Conservation (phyloP, 2,329 filamentous ascomycete species). For the Sporothrix sp. region DNA sequence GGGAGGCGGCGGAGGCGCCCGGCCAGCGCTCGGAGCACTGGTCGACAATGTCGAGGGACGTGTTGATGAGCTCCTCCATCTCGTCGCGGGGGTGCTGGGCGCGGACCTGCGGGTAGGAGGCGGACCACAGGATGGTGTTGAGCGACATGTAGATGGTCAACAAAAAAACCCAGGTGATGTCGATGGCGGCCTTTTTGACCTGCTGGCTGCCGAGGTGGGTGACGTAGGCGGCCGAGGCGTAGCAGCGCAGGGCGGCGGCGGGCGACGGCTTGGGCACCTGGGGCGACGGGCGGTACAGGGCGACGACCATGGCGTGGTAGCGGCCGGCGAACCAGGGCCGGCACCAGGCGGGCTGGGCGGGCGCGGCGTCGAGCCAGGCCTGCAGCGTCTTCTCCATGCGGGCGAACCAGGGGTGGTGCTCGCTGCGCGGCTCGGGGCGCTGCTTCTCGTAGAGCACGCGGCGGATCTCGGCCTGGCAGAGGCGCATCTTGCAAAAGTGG, state of each 20-base stretch:
- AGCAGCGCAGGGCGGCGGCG: conserved; percentile 71
- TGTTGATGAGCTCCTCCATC: conserved; percentile 63
- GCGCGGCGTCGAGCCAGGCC: conserved; percentile 68
- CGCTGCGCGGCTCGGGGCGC: conserved; percentile 62
- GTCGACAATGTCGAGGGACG: conserved; percentile 68
- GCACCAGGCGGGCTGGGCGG: conserved; percentile 61
- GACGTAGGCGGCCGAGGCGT: conserved; percentile 71
- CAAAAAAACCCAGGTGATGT: conserved; percentile 90
- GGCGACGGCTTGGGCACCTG: conserved; percentile 80
- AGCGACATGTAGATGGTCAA: conserved; percentile 83
- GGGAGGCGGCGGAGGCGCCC: conserved; percentile 71
- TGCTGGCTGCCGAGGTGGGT: conserved; percentile 73
- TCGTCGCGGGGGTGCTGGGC: conserved; percentile 61
- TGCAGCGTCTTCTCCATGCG: conserved; percentile 70
- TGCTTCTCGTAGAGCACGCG: conserved; percentile 80
- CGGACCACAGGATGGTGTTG: conserved; percentile 83
- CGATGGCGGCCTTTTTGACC: conserved; percentile 63
- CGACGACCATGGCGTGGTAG: conserved; percentile 81
- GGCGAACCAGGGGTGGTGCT: conserved; percentile 78
- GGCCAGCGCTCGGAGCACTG: conserved; percentile 85
- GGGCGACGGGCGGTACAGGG: conserved; percentile 81
- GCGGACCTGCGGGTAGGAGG: conserved; percentile 79
- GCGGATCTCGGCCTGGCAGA: conserved; percentile 80
- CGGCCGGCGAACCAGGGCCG: conserved; percentile 65
- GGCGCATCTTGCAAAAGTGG: conserved; percentile 86